phyloP scores from a whole-genome alignment of 352 stramenopile genomes.

The Bremia lactucae region DNA sequence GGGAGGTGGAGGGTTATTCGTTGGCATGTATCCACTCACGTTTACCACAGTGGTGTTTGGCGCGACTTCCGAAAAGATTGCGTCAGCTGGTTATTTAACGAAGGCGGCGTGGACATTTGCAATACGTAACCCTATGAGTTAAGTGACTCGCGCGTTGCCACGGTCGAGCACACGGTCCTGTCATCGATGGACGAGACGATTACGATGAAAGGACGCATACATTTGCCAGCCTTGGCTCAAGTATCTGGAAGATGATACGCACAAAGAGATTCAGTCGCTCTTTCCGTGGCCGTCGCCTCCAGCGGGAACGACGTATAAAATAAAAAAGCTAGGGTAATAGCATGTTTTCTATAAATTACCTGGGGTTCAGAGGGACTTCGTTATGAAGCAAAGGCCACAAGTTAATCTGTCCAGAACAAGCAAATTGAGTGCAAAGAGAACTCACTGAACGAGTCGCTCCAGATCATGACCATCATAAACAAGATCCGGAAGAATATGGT shows the following conservation, averaged over 20 bases:
- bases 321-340: no score
- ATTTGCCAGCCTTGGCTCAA: conserved; percentile 38
- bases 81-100: conserved; percentile 14
- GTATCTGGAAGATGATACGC: conserved; percentile 19
- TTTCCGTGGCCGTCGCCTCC: conserved; percentile 35
- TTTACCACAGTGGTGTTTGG: conserved; percentile 58
- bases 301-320: conserved; percentile 4
- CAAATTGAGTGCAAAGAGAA: conserved; percentile 35
- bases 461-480: conserved; percentile 54
- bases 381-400: conserved; percentile 68
- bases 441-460: conserved; percentile 41
- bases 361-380: conserved; percentile 36
- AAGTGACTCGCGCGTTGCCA: conserved; percentile 37
- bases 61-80: conserved; percentile 30
- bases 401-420: conserved; percentile 38
- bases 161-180: conserved; percentile 58
- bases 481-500: conserved; percentile 42
- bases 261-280: conserved; percentile 20
- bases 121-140: conserved; percentile 55
- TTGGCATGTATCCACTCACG: conserved; percentile 70
- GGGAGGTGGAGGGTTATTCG: conserved; percentile 59
- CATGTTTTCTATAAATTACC: no score
- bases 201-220: conserved; percentile 66
- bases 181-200: conserved; percentile 53
- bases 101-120: conserved; percentile 42